These are phyloP conservation scores for Catunica adiposa DNA, from an alignment of 2,329 filamentous ascomycete species.

Conservation along the genomic window DNA sequence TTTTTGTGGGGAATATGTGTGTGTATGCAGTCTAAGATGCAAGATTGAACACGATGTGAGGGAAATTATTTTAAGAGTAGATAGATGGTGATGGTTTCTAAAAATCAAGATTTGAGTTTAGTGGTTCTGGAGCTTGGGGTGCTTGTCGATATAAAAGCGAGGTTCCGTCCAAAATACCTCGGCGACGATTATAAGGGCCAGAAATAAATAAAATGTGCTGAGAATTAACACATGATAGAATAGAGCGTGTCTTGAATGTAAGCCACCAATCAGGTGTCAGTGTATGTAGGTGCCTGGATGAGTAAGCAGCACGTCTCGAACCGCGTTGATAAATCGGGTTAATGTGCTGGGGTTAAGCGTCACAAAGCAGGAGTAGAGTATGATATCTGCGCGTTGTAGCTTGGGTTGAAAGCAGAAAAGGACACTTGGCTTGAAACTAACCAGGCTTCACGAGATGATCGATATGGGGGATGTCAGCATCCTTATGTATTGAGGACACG, in stretches of 20 bases:
- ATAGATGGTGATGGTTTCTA: background rate
- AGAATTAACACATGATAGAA: background rate
- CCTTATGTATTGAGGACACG: slow-evolving; percentile 16
- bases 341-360: background rate
- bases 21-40: too few relatives aligned
- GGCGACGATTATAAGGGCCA: slow-evolving; percentile 2
- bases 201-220: background rate
- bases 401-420: slow-evolving; percentile 6
- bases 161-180: slow-evolving; percentile 4
- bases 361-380: background rate
- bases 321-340: background rate
- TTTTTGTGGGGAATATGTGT: slow-evolving; percentile 15
- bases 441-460: slow-evolving; percentile 1
- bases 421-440: slow-evolving; percentile 13
- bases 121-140: background rate
- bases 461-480: slow-evolving; percentile 10
- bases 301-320: slow-evolving; percentile 1
- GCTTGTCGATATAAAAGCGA: slow-evolving; percentile 5
- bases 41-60: too few relatives aligned
- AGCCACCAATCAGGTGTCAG: slow-evolving; percentile 1
- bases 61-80: too few relatives aligned
- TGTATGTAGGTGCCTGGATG: slow-evolving; percentile 9
- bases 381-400: too few relatives aligned
- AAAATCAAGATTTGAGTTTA: too few relatives aligned
- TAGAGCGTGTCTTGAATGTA: background rate